These are phyloP conservation scores for Sphagnum tenellum DNA, from an alignment of 225 moss, liverwort and hornwort genomes.

Conservation along the genomic window DNA sequence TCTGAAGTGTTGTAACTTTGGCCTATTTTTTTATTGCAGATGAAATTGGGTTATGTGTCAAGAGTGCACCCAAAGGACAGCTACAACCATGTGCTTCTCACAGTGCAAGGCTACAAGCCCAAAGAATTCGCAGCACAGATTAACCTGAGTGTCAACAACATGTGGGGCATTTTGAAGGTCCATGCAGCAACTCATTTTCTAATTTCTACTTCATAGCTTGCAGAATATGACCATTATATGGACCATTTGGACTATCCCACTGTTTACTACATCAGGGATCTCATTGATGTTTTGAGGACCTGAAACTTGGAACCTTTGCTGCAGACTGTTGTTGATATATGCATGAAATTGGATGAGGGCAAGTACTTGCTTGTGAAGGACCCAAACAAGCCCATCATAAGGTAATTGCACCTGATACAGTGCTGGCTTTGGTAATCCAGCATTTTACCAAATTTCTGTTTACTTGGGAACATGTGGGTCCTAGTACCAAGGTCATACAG, in stretches of 20 bases:
- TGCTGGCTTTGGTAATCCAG: background rate
- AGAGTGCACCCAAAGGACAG: conserved; percentile 96
- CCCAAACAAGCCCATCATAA: conserved; percentile 89
- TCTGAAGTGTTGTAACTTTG: background rate
- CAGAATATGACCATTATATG: too few species aligned
- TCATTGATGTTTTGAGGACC: too few species aligned
- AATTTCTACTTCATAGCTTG: background rate
- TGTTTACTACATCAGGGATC: too few species aligned
- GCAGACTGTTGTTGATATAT: conserved; percentile 89
- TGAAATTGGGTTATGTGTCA: conserved; percentile 98
- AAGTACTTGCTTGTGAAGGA: conserved; percentile 97
- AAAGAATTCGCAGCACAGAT: conserved; percentile 98
- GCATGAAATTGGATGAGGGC: conserved; percentile 99
- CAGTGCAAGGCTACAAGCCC: conserved; percentile 96
- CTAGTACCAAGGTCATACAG: too few species aligned
- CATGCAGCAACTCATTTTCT: background rate
- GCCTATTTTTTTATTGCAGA: conserved; percentile 28
- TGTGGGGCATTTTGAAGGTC: conserved; percentile 99
- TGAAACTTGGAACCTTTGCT: background rate
- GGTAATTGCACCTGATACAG: conserved; percentile 23
- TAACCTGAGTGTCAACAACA: conserved; percentile 97
- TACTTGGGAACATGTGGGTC: too few species aligned
- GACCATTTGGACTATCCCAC: too few species aligned
- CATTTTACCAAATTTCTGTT: too few species aligned
- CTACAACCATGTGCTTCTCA: conserved; percentile 75